phyloP scores from a whole-genome alignment of 208 protist species.

The Leishmania turanica region DNA sequence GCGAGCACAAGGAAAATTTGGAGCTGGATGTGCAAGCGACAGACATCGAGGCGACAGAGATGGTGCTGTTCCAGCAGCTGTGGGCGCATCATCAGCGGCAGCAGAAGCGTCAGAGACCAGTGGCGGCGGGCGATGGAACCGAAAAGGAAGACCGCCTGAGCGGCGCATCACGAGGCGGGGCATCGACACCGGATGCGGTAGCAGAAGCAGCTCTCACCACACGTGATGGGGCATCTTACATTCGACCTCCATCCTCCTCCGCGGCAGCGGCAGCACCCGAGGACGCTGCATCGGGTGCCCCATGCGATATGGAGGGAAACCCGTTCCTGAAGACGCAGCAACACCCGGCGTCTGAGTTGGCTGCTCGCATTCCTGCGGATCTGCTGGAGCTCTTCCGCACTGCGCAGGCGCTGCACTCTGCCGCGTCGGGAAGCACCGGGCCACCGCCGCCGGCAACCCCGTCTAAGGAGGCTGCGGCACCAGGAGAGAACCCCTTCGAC shows the following conservation, averaged over 20 bases:
- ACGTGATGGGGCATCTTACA: neutral
- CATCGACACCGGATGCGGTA: neutral
- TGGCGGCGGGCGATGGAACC: neutral
- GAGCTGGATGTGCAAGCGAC: slow-evolving; percentile 16
- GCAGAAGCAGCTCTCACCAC: neutral
- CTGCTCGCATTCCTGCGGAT: neutral
- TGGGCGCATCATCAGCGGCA: slow-evolving; percentile 1
- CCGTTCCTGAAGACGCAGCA: neutral
- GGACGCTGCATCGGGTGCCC: neutral
- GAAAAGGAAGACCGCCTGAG: neutral
- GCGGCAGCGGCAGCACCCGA: neutral
- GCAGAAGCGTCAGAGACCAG: neutral
- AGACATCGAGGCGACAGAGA: slow-evolving; percentile 6
- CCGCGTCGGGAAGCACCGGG: neutral
- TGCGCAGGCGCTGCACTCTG: slow-evolving; percentile 11
- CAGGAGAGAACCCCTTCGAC: neutral
- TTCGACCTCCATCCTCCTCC: neutral
- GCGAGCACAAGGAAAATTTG: slow-evolving; percentile 6
- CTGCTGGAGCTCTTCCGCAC: slow-evolving; percentile 22
- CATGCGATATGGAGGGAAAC: neutral
- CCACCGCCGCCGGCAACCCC: neutral
- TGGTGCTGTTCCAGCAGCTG: slow-evolving; percentile 17
- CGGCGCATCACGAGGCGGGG: neutral
- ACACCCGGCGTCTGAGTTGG: neutral
- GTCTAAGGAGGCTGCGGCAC: neutral